phyloP scores from a whole-genome alignment of 257 asterid genomes.

The Solanum bulbocastanum region DNA sequence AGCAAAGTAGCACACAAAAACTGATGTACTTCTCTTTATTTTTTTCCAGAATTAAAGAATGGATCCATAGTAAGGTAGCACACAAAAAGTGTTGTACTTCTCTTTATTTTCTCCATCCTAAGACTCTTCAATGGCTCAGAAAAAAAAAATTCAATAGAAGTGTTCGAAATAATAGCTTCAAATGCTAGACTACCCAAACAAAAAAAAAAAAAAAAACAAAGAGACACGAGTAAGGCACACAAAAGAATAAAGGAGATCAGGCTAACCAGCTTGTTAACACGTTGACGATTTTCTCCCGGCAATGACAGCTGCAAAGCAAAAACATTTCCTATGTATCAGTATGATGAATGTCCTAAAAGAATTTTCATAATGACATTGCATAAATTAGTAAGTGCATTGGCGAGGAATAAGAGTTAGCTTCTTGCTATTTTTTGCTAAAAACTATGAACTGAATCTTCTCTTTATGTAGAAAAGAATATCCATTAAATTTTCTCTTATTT shows the following conservation, averaged over 20 bases:
- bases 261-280: constrained; percentile 87
- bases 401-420: background rate
- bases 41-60: background rate
- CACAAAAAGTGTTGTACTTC: background rate
- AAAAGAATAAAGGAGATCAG: background rate
- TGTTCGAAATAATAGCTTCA: background rate
- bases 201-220: background rate
- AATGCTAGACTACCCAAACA: background rate
- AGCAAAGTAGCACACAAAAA: background rate
- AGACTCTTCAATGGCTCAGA: background rate
- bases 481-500: background rate
- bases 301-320: constrained; percentile 59
- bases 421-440: background rate
- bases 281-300: constrained; percentile 68
- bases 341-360: background rate
- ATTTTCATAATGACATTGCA: background rate
- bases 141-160: background rate
- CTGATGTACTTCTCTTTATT: background rate
- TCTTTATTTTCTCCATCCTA: background rate
- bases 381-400: background rate
- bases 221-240: background rate
- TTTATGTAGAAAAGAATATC: background rate
- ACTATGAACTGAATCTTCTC: background rate
- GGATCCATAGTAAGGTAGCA: background rate
- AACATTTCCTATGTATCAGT: constrained; percentile 15